Conservation (phyloP, 805 yeast species). For the Ogataea allantospora region DNA sequence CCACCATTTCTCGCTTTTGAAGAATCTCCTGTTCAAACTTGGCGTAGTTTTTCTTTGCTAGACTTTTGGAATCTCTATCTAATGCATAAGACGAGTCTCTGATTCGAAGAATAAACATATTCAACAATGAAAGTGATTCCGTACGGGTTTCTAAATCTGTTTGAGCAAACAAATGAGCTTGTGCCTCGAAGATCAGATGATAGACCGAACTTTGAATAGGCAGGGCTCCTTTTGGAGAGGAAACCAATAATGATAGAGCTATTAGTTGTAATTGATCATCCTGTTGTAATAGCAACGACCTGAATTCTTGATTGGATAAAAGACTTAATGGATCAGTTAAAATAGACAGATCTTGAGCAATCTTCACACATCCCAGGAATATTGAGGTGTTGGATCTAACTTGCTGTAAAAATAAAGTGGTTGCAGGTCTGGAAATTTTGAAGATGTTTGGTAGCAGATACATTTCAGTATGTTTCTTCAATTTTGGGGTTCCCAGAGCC, state of each 20-base stretch:
- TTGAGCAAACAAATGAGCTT: slow-evolving; percentile 59
- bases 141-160: slow-evolving; percentile 66
- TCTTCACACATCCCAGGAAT: slow-evolving; percentile 53
- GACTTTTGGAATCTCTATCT: slow-evolving; percentile 48
- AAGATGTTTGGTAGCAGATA: slow-evolving; percentile 67
- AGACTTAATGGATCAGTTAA: slow-evolving; percentile 43
- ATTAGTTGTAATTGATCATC: slow-evolving; percentile 42
- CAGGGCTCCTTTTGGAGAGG: slow-evolving; percentile 59
- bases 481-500: slow-evolving; percentile 33
- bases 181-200: slow-evolving; percentile 40
- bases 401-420: slow-evolving; percentile 29
- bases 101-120: slow-evolving; percentile 61
- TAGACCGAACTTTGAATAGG: slow-evolving; percentile 49
- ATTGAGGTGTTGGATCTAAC: slow-evolving; percentile 34
- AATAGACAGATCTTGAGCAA: slow-evolving; percentile 62
- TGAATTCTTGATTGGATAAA: slow-evolving; percentile 29
- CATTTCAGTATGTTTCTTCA: slow-evolving; percentile 48
- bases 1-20: slow-evolving; percentile 29
- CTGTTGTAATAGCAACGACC: slow-evolving; percentile 43
- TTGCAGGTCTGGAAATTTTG: slow-evolving; percentile 44
- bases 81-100: slow-evolving; percentile 66
- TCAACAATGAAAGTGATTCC: slow-evolving; percentile 58
- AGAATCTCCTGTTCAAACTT: slow-evolving; percentile 41
- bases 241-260: slow-evolving; percentile 59
- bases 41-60: slow-evolving; percentile 31